Conservation (phyloP, 257 asterid species). For the Capsicum pubescens region DNA sequence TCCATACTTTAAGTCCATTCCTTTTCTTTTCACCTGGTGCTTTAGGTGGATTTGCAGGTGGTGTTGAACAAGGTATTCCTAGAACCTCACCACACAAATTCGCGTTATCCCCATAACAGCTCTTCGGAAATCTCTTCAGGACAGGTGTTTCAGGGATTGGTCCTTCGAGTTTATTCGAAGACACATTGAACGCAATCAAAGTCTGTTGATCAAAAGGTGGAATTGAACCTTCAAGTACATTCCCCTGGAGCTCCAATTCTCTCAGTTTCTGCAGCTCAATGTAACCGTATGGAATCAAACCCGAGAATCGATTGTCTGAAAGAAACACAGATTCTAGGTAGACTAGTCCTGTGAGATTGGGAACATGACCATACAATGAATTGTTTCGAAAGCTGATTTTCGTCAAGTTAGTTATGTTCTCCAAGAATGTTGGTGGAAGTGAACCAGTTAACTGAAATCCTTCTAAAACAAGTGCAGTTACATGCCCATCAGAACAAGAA, state of each 20-base stretch:
- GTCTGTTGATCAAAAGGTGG: slow-evolving; percentile 66
- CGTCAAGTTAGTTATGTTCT: slow-evolving; percentile 54
- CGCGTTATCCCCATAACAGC: slow-evolving; percentile 49
- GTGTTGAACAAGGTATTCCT: slow-evolving; percentile 49
- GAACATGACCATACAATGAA: slow-evolving; percentile 59
- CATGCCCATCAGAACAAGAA: slow-evolving; percentile 59
- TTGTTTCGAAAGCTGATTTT: slow-evolving; percentile 62
- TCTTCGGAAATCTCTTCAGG: slow-evolving; percentile 47
- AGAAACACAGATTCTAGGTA: slow-evolving; percentile 48
- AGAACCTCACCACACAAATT: slow-evolving; percentile 55
- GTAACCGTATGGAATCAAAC: slow-evolving; percentile 52
- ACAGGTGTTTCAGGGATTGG: slow-evolving; percentile 55
- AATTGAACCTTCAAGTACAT: slow-evolving; percentile 53
- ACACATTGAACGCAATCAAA: slow-evolving; percentile 55
- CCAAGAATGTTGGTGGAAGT: slow-evolving; percentile 54
- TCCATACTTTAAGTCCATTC: slow-evolving; percentile 46
- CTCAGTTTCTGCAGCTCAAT: slow-evolving; percentile 42
- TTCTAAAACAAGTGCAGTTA: slow-evolving; percentile 53
- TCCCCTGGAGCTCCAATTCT: slow-evolving; percentile 55
- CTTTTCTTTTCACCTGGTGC: slow-evolving; percentile 34
- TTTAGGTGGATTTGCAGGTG: slow-evolving; percentile 43
- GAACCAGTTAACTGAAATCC: slow-evolving; percentile 51
- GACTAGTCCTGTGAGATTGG: slow-evolving; percentile 48
- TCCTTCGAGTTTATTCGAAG: slow-evolving; percentile 56
- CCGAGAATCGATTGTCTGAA: slow-evolving; percentile 61